Base-by-base conservation (phyloP, 208 protist species). In the Endotrypanum monterogeii region DNA sequence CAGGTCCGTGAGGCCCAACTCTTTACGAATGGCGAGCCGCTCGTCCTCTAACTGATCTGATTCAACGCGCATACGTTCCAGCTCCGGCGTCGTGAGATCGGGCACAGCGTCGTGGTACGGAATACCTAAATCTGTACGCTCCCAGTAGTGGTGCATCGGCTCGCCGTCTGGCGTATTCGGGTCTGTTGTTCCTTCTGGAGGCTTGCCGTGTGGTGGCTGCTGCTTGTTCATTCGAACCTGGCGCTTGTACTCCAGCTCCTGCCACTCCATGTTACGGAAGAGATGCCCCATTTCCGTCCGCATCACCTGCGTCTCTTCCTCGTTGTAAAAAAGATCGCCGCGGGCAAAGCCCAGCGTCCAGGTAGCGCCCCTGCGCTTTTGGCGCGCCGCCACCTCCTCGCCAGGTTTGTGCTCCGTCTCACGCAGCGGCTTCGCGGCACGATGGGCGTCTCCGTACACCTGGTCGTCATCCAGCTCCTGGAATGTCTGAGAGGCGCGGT, bases 231-330 rank as follows among this genome's bases (percentile, higher is more conserved):
- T 75, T 37, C 93, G 89, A 67, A 95, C 93, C 79, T 97, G 93
- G 25, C 93, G 90, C 79, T 90, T 95, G 80, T 95, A 95, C 86
- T 97, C 90, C 18, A 97, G 80, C 65, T 91, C 85, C 80, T 97
- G 93, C 90, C 93, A 97, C 76, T 93, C 89, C 89, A 94, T 93
- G 66, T 95, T 94, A 54, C 93, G 89, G 74, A 94, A 97, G 41
- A 97, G 78, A 71, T 94, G 89, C 2, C 86, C 89, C 56, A 97
- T 83, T 75, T 95, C 93, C 20, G 80, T 84, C 35, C 93, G 93
- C 93, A 97, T 97, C 76, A 95, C 89, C 74, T 97, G 85, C 56
- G 88, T 87, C 68, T 97, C 93, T 81, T 97, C 90, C 74, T 97
- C 90, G 63, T 97, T 97, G 83, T 97, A 97, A 74, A 97, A 97